Conservation (phyloP, 2,329 filamentous ascomycete species). For the Xylaria arbuscula region DNA sequence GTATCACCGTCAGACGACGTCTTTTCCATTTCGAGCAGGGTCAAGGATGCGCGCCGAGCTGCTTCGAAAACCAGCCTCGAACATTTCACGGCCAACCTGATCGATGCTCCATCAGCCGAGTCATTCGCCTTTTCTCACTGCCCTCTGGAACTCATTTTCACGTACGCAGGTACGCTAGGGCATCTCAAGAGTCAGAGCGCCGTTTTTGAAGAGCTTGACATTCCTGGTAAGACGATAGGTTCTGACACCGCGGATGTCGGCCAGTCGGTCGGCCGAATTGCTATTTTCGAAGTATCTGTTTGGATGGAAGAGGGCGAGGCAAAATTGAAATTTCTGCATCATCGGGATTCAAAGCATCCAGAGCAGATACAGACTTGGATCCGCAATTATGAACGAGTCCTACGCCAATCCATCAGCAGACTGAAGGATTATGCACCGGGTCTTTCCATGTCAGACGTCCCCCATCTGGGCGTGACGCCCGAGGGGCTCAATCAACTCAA, state of each 20-base stretch:
- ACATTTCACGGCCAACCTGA: slow-evolving; percentile 59
- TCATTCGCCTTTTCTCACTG: slow-evolving; percentile 56
- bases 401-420: slow-evolving; percentile 57
- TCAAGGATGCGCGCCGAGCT: slow-evolving; percentile 63
- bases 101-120: slow-evolving; percentile 44
- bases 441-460: slow-evolving; percentile 63
- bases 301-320: slow-evolving; percentile 59
- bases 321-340: slow-evolving; percentile 60
- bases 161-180: slow-evolving; percentile 62
- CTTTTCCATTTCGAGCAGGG: slow-evolving; percentile 61
- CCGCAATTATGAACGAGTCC: slow-evolving; percentile 58
- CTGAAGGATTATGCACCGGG: slow-evolving; percentile 58
- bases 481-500: slow-evolving; percentile 59
- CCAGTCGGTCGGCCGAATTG: slow-evolving; percentile 58
- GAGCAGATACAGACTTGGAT: slow-evolving; percentile 61
- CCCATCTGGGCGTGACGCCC: slow-evolving; percentile 60
- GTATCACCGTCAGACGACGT: slow-evolving; percentile 60
- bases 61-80: slow-evolving; percentile 59
- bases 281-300: slow-evolving; percentile 63
- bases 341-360: slow-evolving; percentile 55
- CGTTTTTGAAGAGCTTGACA: slow-evolving; percentile 60
- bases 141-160: slow-evolving; percentile 70
- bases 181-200: slow-evolving; percentile 61
- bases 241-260: slow-evolving; percentile 59
- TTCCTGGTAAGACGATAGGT: slow-evolving; percentile 54